Conservation (phyloP, 352 stramenopile species). For the Phytopythium ostracodes region DNA sequence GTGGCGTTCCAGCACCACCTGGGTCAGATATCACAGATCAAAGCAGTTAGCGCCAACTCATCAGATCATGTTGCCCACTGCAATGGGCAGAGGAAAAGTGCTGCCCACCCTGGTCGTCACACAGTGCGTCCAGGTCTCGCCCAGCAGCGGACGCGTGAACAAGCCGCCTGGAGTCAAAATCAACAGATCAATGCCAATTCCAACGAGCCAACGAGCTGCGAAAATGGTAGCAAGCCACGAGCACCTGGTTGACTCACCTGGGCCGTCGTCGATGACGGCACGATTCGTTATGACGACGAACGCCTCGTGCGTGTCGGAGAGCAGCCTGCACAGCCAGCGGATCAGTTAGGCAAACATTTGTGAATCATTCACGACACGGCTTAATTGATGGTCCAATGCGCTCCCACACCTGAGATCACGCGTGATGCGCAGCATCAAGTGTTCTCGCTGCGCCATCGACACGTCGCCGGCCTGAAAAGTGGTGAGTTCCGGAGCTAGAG, state of each 20-base stretch:
- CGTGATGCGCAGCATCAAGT: conserved; percentile 43
- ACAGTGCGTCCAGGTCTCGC: conserved; percentile 66
- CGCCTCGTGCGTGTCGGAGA: conserved; percentile 57
- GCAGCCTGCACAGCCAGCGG: conserved; percentile 23
- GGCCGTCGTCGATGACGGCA: conserved; percentile 33
- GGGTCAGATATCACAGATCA: background rate
- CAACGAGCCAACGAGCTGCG: too few species aligned
- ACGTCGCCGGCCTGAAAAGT: conserved; percentile 36
- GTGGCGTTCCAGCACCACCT: conserved; percentile 70
- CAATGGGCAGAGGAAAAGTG: too few species aligned
- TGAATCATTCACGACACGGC: background rate
- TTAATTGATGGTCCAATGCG: background rate
- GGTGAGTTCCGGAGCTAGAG: too few species aligned
- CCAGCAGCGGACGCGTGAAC: conserved; percentile 61
- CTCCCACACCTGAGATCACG: conserved; percentile 46
- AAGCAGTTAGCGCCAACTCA: background rate
- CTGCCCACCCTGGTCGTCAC: conserved; percentile 44
- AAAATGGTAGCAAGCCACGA: too few species aligned
- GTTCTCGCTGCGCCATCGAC: conserved; percentile 34
- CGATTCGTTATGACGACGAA: conserved; percentile 72
- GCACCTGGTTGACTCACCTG: conserved; percentile 11
- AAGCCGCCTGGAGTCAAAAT: conserved; percentile 22
- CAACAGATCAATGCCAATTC: too few species aligned
- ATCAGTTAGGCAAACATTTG: background rate
- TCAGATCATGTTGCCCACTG: background rate